Conservation (phyloP, 768 basidiomycete genomes). For the Sporobolomyces phaffii region DNA sequence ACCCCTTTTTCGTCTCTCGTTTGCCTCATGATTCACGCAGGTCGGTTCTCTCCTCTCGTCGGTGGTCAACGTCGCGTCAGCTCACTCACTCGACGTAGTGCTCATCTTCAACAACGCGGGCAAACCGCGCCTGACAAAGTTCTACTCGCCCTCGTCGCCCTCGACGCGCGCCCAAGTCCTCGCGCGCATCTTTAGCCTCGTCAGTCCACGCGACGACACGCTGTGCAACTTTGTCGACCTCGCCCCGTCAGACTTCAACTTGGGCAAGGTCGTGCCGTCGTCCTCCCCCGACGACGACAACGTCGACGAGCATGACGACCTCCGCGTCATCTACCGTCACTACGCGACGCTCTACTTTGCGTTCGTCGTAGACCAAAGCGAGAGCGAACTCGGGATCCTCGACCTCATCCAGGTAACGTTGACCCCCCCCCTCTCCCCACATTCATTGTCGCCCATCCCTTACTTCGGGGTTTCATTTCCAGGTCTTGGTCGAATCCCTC, state of each 20-base stretch:
- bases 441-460: not conserved
- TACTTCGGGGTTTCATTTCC: not conserved
- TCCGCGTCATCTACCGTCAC: conserved; percentile 86
- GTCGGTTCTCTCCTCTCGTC: not conserved
- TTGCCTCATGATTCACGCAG: conserved; percentile 22
- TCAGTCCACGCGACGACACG: conserved; percentile 69
- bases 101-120: conserved; percentile 89
- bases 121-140: conserved; percentile 74
- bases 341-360: conserved; percentile 97
- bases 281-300: not conserved
- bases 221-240: conserved; percentile 95
- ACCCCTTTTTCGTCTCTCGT: not conserved
- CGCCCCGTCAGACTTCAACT: conserved; percentile 44
- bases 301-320: conserved; percentile 55
- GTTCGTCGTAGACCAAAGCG: conserved; percentile 90
- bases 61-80: too few species aligned
- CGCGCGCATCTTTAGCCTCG: conserved; percentile 67
- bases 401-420: conserved; percentile 84
- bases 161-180: conserved; percentile 31
- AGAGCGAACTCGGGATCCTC: conserved; percentile 91
- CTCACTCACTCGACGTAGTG: too few species aligned
- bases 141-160: conserved; percentile 57
- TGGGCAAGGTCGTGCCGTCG: conserved; percentile 43
- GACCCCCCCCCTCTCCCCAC: not conserved
- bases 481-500: conserved; percentile 96